A percentile compares a stretch with the other conserved stretches of the same genome.
phyloP scores from a whole-genome alignment of 2,329 filamentous ascomycete genomes.

The Fusarium oligoseptatum region DNA sequence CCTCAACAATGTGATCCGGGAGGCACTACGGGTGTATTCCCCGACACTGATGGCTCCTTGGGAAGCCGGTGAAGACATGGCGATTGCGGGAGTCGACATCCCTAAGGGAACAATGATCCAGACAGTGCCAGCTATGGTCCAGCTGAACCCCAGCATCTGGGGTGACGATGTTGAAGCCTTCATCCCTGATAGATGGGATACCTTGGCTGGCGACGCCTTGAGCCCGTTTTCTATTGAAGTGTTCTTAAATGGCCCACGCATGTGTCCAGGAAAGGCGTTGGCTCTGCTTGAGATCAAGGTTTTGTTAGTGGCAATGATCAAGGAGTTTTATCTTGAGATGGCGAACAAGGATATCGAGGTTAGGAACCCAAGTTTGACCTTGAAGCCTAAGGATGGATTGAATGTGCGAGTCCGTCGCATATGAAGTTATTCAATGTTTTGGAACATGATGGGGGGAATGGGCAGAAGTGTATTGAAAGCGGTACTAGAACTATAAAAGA shows the following conservation, averaged over 20 bases:
- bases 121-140: constrained; percentile 17
- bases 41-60: constrained; percentile 20
- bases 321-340: constrained; percentile 10
- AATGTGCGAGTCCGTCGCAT: neutral
- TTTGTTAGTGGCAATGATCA: constrained; percentile 11
- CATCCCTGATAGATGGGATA: constrained; percentile 20
- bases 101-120: constrained; percentile 27
- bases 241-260: constrained; percentile 19
- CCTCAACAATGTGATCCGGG: constrained; percentile 24
- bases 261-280: constrained; percentile 28
- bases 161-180: neutral
- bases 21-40: constrained; percentile 26
- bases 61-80: constrained; percentile 14
- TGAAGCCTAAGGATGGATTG: constrained; percentile 10
- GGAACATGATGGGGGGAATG: neutral
- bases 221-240: constrained; percentile 22
- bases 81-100: neutral
- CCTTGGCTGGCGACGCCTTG: neutral
- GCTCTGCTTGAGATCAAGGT: constrained; percentile 29
- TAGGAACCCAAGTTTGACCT: constrained; percentile 17
- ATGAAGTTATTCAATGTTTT: neutral
- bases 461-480: neutral
- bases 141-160: constrained; percentile 28
- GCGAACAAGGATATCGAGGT: neutral
- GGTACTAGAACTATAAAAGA: neutral